Base-by-base conservation (phyloP, 2,329 filamentous ascomycete genomes). In the Claviceps arundinis region DNA sequence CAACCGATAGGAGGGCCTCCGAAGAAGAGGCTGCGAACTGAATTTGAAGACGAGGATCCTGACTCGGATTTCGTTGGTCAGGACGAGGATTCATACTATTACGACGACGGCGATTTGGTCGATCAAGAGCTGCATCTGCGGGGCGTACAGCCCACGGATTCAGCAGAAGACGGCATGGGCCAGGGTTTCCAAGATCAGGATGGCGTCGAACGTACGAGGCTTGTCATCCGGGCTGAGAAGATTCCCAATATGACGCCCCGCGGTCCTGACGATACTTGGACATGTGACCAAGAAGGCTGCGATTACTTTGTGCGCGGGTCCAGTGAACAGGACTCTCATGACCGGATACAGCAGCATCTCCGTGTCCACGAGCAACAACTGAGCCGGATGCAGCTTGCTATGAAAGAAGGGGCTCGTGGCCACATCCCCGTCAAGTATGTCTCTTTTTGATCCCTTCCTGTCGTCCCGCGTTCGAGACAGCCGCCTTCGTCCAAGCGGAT, bases 261-360 rank as follows among this genome's bases (percentile, higher is more conserved):
- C 37, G 81, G 78, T 0, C 77, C 80, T 0, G 73, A 80, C 54
- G 77, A 82, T 50, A 80, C 80, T 0, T 89, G 84, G 84, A 70
- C 69, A 1, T 89, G 85, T 59, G 75, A 76, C 4, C 73, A 84
- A 55, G 77, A 80, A 11, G 81, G 76, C 24, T 89, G 85, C 60
- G 68, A 68, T 40, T 81, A 81, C 58, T 73, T 82, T 42, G 79
- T 87, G 11, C 81, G 82, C 55, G 75, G 74, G 2, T 80, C 79
- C n/a, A 75, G 80, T 45, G 72, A 76, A 43, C 66, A 74, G 3
- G 70, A 74, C 0, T 78, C 77, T 24, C 74, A 78, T 54, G 67
- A 71, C 4, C 66, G 78, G 9, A 83, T 88, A 46, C 71, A 70
- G 17, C 70, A 76, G 47, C 85, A 89, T 61, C 76, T 82, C 41